Conservation (phyloP, 1,139 yeast genomes). For the Scheffersomyces segobiensis region DNA sequence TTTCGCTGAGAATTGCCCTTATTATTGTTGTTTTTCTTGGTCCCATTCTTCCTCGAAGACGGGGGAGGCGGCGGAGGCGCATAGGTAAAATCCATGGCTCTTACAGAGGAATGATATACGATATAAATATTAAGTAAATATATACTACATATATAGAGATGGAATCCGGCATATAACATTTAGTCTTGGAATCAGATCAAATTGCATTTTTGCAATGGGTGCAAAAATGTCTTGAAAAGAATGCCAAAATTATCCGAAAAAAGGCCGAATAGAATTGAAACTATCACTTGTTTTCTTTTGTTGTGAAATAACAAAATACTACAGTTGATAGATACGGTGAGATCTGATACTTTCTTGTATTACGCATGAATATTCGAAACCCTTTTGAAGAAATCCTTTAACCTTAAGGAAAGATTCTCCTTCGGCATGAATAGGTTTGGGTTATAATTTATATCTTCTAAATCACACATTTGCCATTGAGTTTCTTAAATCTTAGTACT, state of each 20-base stretch:
- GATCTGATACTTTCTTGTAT: no score
- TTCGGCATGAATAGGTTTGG: no score
- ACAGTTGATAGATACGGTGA: neutral
- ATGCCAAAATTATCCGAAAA: neutral
- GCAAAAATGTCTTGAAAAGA: neutral
- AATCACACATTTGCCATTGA: no score
- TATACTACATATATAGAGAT: neutral
- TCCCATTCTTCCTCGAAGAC: neutral
- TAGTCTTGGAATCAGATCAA: neutral
- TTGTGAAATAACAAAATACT: neutral
- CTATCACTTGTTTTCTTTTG: neutral
- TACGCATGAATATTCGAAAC: no score
- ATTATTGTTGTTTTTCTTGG: neutral
- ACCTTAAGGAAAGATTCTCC: no score
- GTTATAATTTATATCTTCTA: no score
- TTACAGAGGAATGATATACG: neutral
- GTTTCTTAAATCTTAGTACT: no score
- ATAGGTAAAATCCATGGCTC: slow-evolving; percentile 25
- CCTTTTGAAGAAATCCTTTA: no score
- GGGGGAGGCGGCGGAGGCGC: slow-evolving; percentile 36
- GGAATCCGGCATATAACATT: neutral
- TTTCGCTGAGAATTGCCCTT: neutral
- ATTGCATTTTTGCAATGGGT: neutral
- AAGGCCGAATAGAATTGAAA: neutral
- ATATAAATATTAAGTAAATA: no score